phyloP scores from a whole-genome alignment of 2,329 filamentous ascomycete species.

The Exutisphaerella laricina region DNA sequence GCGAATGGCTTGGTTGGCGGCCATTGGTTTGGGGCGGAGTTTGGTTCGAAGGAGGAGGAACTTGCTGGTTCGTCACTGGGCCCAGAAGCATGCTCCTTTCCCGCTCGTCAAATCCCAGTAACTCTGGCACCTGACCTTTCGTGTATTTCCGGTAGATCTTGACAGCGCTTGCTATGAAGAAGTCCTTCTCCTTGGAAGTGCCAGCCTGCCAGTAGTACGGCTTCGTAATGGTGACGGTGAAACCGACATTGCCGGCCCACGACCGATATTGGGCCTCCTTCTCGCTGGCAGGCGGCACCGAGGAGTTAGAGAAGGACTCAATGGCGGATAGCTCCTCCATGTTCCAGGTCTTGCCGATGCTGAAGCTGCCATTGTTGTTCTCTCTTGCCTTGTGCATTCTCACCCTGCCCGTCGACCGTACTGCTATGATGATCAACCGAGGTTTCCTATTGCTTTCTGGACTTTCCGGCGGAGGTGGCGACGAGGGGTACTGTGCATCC shows the following conservation, averaged over 20 bases:
- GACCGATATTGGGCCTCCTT: conserved; percentile 58
- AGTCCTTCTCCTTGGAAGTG: conserved; percentile 93
- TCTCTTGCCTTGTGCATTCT: conserved; percentile 96
- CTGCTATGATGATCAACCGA: conserved; percentile 86
- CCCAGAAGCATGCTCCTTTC: conserved; percentile 73
- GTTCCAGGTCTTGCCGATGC: conserved; percentile 97
- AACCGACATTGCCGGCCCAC: conserved; percentile 80
- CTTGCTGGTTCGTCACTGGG: conserved; percentile 14
- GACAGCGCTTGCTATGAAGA: conserved; percentile 92
- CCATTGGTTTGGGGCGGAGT: conserved; percentile 7
- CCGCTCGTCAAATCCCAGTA: conserved; percentile 74
- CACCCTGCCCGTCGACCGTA: conserved; percentile 85
- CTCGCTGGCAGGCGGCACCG: conserved; percentile 45
- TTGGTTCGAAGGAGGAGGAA: conserved; percentile 12
- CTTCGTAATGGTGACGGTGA: conserved; percentile 83
- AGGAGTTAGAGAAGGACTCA: conserved; percentile 64
- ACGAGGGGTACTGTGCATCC: conserved; percentile 74
- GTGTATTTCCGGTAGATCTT: conserved; percentile 98
- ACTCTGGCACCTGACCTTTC: conserved; percentile 69
- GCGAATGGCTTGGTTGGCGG: conserved; percentile 11
- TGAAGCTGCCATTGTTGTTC: conserved; percentile 89
- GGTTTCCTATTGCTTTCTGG: conserved; percentile 72
- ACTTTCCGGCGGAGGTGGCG: conserved; percentile 76
- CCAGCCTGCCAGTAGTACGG: conserved; percentile 96
- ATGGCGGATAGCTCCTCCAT: conserved; percentile 82